These are phyloP conservation scores for Hymenoscyphus repandus DNA, from an alignment of 2,329 filamentous ascomycete genomes.

Conservation along the genomic window DNA sequence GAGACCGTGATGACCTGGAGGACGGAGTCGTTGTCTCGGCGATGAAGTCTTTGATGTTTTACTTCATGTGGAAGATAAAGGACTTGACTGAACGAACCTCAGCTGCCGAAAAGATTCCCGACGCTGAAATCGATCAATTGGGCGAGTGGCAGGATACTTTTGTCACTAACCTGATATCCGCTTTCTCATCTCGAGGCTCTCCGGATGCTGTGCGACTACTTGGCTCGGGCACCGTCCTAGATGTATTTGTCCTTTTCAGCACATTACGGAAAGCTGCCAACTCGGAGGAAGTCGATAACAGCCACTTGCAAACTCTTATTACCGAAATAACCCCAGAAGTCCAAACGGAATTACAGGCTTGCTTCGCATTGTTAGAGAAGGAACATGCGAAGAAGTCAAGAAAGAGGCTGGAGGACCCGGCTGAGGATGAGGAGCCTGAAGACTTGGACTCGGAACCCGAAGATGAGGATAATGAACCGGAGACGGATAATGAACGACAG, in stretches of 20 bases:
- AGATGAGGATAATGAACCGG: slow-evolving; percentile 50
- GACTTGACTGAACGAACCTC: slow-evolving; percentile 50
- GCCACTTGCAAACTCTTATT: slow-evolving; percentile 57
- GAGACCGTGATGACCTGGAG: slow-evolving; percentile 70
- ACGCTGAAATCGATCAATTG: slow-evolving; percentile 56
- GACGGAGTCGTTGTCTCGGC: slow-evolving; percentile 72
- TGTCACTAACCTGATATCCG: slow-evolving; percentile 58
- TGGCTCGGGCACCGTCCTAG: slow-evolving; percentile 71
- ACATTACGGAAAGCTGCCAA: slow-evolving; percentile 53
- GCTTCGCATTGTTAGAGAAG: slow-evolving; percentile 74
- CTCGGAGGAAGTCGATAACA: slow-evolving; percentile 40
- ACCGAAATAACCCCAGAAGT: slow-evolving; percentile 62
- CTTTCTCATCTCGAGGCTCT: slow-evolving; percentile 60
- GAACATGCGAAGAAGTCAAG: slow-evolving; percentile 67
- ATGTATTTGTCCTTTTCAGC: slow-evolving; percentile 75
- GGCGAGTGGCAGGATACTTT: slow-evolving; percentile 51
- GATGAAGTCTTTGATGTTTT: slow-evolving; percentile 73
- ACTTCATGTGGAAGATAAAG: slow-evolving; percentile 91
- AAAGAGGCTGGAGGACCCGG: slow-evolving; percentile 56
- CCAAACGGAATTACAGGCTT: slow-evolving; percentile 62
- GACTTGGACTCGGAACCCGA: slow-evolving; percentile 58
- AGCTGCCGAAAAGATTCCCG: slow-evolving; percentile 48
- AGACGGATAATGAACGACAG: slow-evolving; percentile 53
- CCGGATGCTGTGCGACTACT: slow-evolving; percentile 75
- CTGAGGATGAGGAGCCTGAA: slow-evolving; percentile 68